Conservation (phyloP, 768 basidiomycete genomes). For the Tulasnella sp. region DNA sequence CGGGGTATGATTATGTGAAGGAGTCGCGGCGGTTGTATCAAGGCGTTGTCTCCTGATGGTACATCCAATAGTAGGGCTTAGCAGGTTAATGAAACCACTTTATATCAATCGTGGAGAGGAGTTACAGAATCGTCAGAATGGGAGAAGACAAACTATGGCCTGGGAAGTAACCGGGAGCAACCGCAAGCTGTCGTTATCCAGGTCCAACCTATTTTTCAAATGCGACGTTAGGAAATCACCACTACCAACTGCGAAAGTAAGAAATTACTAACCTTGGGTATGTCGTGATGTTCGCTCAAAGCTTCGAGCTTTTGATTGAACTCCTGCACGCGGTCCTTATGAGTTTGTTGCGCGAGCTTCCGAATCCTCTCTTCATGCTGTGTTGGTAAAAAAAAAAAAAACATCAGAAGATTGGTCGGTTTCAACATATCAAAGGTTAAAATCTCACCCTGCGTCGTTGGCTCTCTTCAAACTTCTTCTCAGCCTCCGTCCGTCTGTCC, state of each 20-base stretch:
- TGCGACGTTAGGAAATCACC: constrained; percentile 22
- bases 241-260: constrained; percentile 19
- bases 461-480: constrained; percentile 79
- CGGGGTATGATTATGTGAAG: no score
- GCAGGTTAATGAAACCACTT: no score
- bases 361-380: constrained; percentile 67
- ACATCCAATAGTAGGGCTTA: no score
- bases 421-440: background rate
- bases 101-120: no score
- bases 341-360: constrained; percentile 71
- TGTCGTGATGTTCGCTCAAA: constrained; percentile 89
- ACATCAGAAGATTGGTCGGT: constrained; percentile 4
- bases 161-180: no score
- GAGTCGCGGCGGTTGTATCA: no score
- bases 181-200: constrained; percentile 41
- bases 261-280: constrained; percentile 52
- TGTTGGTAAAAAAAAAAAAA: background rate
- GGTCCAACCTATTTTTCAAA: constrained; percentile 57
- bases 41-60: no score
- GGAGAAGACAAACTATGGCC: no score
- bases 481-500: constrained; percentile 72
- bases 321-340: constrained; percentile 88
- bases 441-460: constrained; percentile 62
- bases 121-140: no score
- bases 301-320: constrained; percentile 80